Evolutionary conservation across 192 early-diverging fungal species (phyloP), one percentile per base, ranked within the genome.

Genomic region (Gigaspora rosea): DNA sequence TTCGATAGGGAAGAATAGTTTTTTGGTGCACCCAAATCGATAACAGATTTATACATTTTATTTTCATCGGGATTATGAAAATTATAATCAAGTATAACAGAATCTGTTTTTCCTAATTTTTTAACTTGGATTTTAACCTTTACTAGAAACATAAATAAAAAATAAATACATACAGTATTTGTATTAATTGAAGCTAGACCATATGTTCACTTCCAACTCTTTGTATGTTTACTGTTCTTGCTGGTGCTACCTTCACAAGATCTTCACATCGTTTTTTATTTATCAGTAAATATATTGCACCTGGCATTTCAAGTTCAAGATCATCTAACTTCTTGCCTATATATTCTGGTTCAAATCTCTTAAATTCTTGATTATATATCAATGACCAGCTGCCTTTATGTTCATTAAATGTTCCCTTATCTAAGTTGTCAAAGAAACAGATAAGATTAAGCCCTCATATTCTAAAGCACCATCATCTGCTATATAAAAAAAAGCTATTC

Each of bases 161-260:
- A 58, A 20, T 58, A 18, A n/a, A 58, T 58, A 18, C 57, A 66
- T 66, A 66, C n/a, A n/a, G n/a, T n/a, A n/a, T 66, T 66, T 35
- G 41, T 16, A 46, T 9, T 66, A 15, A 33, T 66, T 66, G 8
- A 66, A 46, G 35, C 20, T 35, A 66, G 64, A 66, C 64, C 64
- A 66, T 36, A 8, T 66, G 35, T 66, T 66, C 64, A 47, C n/a
- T 35, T 47, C n/a, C 46, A 36, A 10, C 1, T 4, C 35, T 8
- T 48, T n/a, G 33, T 22, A 35, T 1, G 3, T 41, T 3, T 35
- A 66, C 64, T 36, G 33, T 41, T 8, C 35, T 66, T 48, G 64
- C 35, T 48, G 64, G 2, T 18, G 64, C 18, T 15, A 66, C 35
- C 12, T 66, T 8, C 12, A 36, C 11, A 66, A 36, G 46, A 18